Evolutionary conservation across 163 green algal genomes (phyloP).

Genomic region (Scenedesmus sp.): DNA sequence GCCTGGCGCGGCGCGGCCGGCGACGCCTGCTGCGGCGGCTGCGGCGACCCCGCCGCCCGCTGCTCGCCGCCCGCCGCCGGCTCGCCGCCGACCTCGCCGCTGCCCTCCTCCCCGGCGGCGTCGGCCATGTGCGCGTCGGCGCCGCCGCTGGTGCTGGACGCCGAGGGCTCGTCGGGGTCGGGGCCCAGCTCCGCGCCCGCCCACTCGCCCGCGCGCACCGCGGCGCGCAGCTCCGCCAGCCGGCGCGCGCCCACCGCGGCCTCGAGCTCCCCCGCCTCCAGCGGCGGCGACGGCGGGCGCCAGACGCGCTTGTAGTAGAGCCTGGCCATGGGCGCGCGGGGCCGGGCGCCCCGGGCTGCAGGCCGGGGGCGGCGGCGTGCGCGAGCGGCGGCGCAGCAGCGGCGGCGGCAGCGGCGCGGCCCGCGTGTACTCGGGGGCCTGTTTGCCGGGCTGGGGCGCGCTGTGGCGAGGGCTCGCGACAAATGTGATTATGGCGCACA

Average conservation of each 20-base stretch:
- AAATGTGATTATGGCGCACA: no score
- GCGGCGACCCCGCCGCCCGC: not conserved
- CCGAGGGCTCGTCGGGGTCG: no score
- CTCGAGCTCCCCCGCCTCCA: not conserved
- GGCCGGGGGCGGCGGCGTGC: not conserved
- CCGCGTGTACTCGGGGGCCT: no score
- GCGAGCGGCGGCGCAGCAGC: no score
- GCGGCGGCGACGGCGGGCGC: constrained; percentile 6
- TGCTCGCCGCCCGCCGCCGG: no score
- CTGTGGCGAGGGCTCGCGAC: no score
- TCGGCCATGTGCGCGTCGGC: no score
- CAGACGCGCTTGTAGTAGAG: constrained; percentile 5
- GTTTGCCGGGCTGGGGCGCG: no score
- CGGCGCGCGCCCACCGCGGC: constrained; percentile 13
- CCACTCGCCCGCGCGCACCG: constrained; percentile 1
- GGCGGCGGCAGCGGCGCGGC: not conserved
- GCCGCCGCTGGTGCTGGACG: no score
- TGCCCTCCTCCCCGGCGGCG: no score
- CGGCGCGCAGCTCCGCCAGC: constrained; percentile 23
- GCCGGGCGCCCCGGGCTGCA: not conserved
- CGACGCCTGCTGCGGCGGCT: not conserved
- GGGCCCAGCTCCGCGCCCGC: no score
- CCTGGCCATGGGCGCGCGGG: not conserved
- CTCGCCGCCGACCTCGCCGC: no score
- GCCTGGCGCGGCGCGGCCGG: not conserved